These are phyloP conservation scores for Uromyces viciae-fabae DNA, from an alignment of 1,284 basidiomycete genomes.

Conservation along the genomic window DNA sequence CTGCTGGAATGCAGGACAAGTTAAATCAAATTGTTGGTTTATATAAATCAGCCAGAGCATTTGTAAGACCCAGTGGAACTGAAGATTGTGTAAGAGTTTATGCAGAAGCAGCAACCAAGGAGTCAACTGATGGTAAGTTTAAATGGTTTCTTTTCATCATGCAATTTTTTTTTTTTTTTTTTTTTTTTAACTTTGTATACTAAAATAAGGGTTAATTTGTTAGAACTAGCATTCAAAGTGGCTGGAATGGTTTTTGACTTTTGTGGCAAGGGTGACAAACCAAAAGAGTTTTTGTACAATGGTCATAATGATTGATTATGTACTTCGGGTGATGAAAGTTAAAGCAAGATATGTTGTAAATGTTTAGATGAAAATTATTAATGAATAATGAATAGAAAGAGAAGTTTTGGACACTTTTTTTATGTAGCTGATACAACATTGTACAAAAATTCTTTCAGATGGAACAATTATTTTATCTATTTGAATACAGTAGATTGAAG, in stretches of 20 bases:
- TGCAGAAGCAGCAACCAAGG: conserved; percentile 75
- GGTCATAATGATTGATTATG: neutral
- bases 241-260: conserved; percentile 77
- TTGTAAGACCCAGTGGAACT: conserved; percentile 94
- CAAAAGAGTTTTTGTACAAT: conserved; percentile 47
- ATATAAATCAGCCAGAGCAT: conserved; percentile 79
- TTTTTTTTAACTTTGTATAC: conserved; percentile 17
- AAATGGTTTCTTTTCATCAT: neutral
- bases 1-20: conserved; percentile 74
- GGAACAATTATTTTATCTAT: too few relatives aligned
- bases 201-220: conserved; percentile 34
- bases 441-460: too few relatives aligned
- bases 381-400: too few relatives aligned
- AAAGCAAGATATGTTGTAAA: too few relatives aligned
- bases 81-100: conserved; percentile 98
- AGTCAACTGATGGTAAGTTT: conserved; percentile 71
- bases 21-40: conserved; percentile 78
- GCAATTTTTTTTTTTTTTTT: conserved; percentile 44
- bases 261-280: conserved; percentile 58
- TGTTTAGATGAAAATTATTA: too few relatives aligned
- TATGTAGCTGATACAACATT: too few relatives aligned
- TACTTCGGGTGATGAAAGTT: too few relatives aligned
- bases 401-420: too few relatives aligned
- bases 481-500: too few relatives aligned
- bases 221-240: conserved; percentile 76